Conservation (phyloP, 441 rosid genomes). For the Corymbia citriodora region DNA sequence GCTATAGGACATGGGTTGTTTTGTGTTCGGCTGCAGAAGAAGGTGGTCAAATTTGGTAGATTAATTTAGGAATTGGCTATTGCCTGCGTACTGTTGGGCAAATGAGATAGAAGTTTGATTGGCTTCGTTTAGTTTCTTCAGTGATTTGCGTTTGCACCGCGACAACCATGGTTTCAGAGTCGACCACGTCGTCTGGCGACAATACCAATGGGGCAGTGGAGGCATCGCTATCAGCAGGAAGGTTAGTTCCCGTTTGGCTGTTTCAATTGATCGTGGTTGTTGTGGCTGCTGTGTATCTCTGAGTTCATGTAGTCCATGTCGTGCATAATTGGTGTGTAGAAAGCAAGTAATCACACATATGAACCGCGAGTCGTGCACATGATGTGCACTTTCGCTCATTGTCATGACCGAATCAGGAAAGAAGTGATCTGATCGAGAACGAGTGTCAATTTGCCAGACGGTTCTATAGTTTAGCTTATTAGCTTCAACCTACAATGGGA, state of each 20-base stretch:
- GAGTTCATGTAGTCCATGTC: neutral
- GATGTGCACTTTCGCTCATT: neutral
- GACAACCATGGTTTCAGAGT: constrained; percentile 43
- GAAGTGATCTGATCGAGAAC: neutral
- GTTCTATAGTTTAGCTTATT: neutral
- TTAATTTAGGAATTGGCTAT: neutral
- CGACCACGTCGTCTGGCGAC: constrained; percentile 32
- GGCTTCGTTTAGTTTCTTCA: neutral
- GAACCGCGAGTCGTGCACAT: neutral
- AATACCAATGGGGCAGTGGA: constrained; percentile 26
- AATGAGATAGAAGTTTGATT: neutral
- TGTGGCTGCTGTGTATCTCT: neutral
- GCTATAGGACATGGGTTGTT: neutral
- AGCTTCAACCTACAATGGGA: neutral
- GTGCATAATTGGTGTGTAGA: neutral
- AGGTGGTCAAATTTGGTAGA: neutral
- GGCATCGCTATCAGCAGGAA: constrained; percentile 6
- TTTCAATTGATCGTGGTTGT: neutral
- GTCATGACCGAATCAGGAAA: neutral
- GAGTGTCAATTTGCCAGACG: neutral
- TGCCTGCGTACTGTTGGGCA: neutral
- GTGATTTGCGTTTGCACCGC: neutral
- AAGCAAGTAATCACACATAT: neutral
- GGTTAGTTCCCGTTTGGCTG: constrained; percentile 20
- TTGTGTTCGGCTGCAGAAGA: neutral